phyloP scores from a whole-genome alignment of 176 grass and related monocot genomes.

The Cymbopogon citratus region DNA sequence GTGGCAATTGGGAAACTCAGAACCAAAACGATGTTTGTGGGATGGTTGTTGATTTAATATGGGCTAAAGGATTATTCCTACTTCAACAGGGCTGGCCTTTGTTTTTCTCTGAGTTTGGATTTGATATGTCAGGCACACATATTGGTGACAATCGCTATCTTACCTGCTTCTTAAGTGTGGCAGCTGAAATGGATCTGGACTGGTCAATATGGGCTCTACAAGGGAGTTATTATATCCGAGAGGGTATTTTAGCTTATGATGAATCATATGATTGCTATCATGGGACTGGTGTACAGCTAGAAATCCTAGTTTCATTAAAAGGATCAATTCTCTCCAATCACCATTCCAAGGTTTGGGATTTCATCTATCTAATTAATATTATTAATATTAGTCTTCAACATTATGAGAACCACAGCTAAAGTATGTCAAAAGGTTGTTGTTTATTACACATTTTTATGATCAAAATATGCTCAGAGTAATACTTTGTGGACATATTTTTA shows the following conservation, averaged over 20 bases:
- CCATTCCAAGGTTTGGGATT: conserved; percentile 73
- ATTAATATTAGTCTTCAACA: not conserved
- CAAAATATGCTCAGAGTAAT: not conserved
- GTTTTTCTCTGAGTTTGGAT: conserved; percentile 91
- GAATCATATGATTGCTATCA: conserved; percentile 77
- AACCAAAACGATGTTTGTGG: conserved; percentile 77
- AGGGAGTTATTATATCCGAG: conserved; percentile 86
- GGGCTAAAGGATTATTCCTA: conserved; percentile 62
- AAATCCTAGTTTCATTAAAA: conserved; percentile 67
- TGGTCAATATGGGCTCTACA: conserved; percentile 96
- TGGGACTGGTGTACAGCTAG: conserved; percentile 83
- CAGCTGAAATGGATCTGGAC: conserved; percentile 85
- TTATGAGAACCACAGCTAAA: not conserved
- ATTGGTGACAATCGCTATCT: conserved; percentile 74
- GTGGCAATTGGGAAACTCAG: conserved; percentile 55
- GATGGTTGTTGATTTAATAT: conserved; percentile 43
- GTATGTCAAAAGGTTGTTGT: not conserved
- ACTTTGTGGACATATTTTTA: not conserved
- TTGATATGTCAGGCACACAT: conserved; percentile 75
- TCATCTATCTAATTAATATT: not conserved
- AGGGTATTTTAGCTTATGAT: conserved; percentile 70
- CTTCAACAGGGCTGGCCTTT: conserved; percentile 74
- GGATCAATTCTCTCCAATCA: conserved; percentile 60
- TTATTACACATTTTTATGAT: not conserved
- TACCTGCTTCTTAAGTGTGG: conserved; percentile 72